These are phyloP conservation scores for Ceratobasidium sp. DNA, from an alignment of 1,284 basidiomycete genomes.

Conservation along the genomic window DNA sequence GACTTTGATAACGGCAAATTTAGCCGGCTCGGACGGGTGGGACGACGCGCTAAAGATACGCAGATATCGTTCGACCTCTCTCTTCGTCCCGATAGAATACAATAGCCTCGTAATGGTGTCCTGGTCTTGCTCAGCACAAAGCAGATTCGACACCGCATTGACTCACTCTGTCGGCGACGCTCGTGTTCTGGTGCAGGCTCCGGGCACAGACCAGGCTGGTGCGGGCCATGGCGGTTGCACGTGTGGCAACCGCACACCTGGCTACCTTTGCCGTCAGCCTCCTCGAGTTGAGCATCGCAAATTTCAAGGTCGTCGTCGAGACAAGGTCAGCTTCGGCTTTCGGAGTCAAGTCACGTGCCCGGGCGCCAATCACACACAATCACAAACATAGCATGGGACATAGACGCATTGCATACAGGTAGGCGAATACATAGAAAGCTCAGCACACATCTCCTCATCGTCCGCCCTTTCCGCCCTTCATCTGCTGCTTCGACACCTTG, in stretches of 20 bases:
- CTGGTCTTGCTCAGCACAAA: conserved; percentile 59
- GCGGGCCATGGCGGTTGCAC: neutral
- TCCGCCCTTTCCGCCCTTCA: conserved; percentile 77
- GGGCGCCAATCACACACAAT: conserved; percentile 3
- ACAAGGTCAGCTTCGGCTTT: conserved; percentile 14
- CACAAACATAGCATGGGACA: neutral
- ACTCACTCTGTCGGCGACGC: conserved; percentile 37
- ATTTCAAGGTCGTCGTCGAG: conserved; percentile 19
- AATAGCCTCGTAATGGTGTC: conserved; percentile 94
- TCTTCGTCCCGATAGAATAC: conserved; percentile 94
- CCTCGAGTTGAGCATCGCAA: conserved; percentile 27
- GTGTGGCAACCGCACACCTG: conserved; percentile 9
- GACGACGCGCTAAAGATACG: conserved; percentile 94
- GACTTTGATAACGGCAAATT: conserved; percentile 95
- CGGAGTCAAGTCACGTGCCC: conserved; percentile 2
- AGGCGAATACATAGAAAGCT: conserved; percentile 29
- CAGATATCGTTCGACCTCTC: conserved; percentile 96
- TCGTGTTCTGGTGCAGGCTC: conserved; percentile 16
- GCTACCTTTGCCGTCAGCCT: conserved; percentile 7
- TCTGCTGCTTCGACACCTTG: conserved; percentile 95
- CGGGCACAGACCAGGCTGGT: neutral
- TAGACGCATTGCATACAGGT: conserved; percentile 18
- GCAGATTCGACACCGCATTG: neutral
- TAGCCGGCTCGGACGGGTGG: conserved; percentile 84
- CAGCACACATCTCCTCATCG: conserved; percentile 22